Conservation (phyloP, 129 eudicot genomes). For the Scalesia atractyloides region DNA sequence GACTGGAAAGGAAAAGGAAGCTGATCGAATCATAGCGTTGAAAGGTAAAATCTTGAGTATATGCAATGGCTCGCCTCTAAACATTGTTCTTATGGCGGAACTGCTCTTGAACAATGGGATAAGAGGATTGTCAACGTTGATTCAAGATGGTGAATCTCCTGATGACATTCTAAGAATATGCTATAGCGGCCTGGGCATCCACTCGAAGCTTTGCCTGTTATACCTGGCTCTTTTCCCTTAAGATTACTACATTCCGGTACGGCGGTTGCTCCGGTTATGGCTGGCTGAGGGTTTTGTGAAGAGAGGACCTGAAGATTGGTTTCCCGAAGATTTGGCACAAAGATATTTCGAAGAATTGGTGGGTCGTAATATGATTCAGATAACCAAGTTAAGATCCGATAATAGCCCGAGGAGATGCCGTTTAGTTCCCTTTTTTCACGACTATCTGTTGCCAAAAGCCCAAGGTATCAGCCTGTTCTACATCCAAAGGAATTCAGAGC, state of each 20-base stretch:
- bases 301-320: constrained; percentile 4
- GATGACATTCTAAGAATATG: constrained; percentile 27
- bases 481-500: constrained; percentile 31
- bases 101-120: constrained; percentile 20
- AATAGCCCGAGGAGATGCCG: constrained; percentile 57
- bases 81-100: constrained; percentile 43
- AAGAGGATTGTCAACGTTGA: constrained; percentile 15
- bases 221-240: constrained; percentile 55
- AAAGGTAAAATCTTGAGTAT: constrained; percentile 26
- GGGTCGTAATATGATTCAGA: constrained; percentile 43
- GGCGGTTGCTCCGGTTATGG: constrained; percentile 55
- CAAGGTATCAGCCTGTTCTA: constrained; percentile 46
- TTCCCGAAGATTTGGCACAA: constrained; percentile 45
- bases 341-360: constrained; percentile 47
- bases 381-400: constrained; percentile 57
- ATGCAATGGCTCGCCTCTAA: constrained; percentile 41
- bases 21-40: neutral
- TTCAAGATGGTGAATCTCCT: neutral
- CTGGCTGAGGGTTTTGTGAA: constrained; percentile 62
- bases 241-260: constrained; percentile 46
- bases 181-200: constrained; percentile 34
- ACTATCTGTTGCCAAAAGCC: constrained; percentile 48
- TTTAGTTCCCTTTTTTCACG: constrained; percentile 46
- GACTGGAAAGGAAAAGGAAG: constrained; percentile 29
- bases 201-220: constrained; percentile 46